Evolutionary conservation across 768 basidiomycete genomes (phyloP), one percentile per base, ranked within the genome.

Genomic region (Tricholomella constricta): DNA sequence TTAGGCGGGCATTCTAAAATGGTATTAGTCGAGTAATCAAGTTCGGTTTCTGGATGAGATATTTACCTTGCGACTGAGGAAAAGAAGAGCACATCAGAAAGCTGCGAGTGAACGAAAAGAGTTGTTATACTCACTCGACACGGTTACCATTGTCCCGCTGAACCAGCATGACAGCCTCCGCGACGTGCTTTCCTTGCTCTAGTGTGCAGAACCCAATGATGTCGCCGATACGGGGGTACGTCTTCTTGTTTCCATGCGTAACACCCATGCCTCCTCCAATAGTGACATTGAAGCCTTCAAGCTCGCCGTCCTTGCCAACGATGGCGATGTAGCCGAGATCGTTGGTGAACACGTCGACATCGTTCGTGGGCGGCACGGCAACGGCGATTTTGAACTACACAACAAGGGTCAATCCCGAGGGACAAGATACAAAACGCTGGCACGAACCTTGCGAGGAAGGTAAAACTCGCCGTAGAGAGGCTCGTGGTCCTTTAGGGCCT

Each of bases 241-340:
- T 99, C 78, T 97, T 95, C 78, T 98, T 98, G 80, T 93, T 96
- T 29, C 94, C 94, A 62, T 98, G 96, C 1, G 97, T 98, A 38
- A 98, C 97, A 70, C 97, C 97, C 97, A 99, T 99, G 44, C 97
- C 97, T 61, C 97, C 97, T 51, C 97, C 97, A 38, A 92, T 77
- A 14, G 87, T 72, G 47, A 99, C 94, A 66, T 99, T 97, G 81
- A 97, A 99, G 37, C 97, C 97, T 48, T 80, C 78, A 17, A 99
- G 74, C 57, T 89, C 79, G 45, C 92, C 91, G 20, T 84, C 69
- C 52, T 82, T 74, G 58, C 85, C 82, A 25, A 91, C 82, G 60
- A 98, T 92, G 32, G 94, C 96, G 59, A 98, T 98, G 78, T 94
- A 97, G 6, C 97, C 97, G 12, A 98, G 76, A 68, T 99, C 97